phyloP scores from a whole-genome alignment of 305 asterid genomes.

The Withania somnifera region DNA sequence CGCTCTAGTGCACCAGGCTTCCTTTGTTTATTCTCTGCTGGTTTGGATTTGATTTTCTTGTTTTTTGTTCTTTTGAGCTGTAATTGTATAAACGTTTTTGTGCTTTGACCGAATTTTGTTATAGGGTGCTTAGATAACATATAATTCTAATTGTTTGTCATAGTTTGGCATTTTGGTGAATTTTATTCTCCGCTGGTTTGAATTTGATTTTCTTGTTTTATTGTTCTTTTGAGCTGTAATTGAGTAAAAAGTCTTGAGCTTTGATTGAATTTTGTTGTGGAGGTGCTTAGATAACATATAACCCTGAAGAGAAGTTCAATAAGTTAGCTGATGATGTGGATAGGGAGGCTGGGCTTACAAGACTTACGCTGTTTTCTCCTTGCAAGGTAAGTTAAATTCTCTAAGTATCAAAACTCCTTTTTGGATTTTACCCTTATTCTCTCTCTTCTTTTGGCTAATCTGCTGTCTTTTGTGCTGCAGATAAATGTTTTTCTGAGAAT shows the following conservation, averaged over 20 bases:
- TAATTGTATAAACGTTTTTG: background rate
- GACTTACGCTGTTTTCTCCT: conserved; percentile 86
- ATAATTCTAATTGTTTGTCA: conserved; percentile 25
- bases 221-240: background rate
- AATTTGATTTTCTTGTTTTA: background rate
- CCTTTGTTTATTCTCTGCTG: background rate
- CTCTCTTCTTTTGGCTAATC: background rate
- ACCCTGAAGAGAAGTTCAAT: conserved; percentile 47
- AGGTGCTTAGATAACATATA: conserved; percentile 42
- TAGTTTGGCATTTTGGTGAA: background rate
- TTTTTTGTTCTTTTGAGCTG: background rate
- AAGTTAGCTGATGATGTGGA: conserved; percentile 88
- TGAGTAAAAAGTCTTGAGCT: background rate
- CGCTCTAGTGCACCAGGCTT: too few relatives aligned
- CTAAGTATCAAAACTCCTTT: conserved; percentile 5
- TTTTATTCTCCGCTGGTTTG: background rate
- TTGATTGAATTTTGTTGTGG: background rate
- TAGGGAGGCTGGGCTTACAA: conserved; percentile 59
- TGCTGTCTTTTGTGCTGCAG: conserved; percentile 28
- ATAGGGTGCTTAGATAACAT: conserved; percentile 31
- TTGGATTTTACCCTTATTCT: background rate
- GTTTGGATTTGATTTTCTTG: background rate
- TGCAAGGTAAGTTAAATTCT: conserved; percentile 65
- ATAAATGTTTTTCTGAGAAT: conserved; percentile 81
- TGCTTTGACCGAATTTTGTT: background rate